phyloP scores from a whole-genome alignment of 1,284 basidiomycete species.

The Apiotrichum gracile region DNA sequence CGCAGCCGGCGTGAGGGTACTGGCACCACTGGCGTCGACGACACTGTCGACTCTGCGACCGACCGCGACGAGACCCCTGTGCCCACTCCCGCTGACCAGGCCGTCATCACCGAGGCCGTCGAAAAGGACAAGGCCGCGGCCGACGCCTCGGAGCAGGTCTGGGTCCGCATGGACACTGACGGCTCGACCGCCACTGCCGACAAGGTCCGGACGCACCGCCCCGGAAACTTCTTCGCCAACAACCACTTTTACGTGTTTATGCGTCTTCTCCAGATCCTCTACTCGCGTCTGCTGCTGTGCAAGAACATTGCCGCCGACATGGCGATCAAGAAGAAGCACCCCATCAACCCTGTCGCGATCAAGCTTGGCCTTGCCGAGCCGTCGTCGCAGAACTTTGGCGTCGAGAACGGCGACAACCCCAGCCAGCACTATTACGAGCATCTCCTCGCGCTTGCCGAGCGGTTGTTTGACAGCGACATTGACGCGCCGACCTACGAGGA shows the following conservation, averaged over 20 bases:
- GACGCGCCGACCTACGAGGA: slow-evolving; percentile 89
- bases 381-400: slow-evolving; percentile 47
- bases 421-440: slow-evolving; percentile 74
- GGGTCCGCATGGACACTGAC: slow-evolving; percentile 48
- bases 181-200: slow-evolving; percentile 3
- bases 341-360: slow-evolving; percentile 54
- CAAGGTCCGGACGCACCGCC: slow-evolving; percentile 27
- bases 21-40: slow-evolving; percentile 26
- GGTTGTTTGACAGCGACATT: slow-evolving; percentile 85
- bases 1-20: slow-evolving; percentile 53
- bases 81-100: slow-evolving; percentile 36
- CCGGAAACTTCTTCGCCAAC: slow-evolving; percentile 75
- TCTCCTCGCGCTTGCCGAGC: slow-evolving; percentile 84
- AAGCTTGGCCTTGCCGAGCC: slow-evolving; percentile 61
- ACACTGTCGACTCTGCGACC: slow-evolving; percentile 28
- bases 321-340: slow-evolving; percentile 40
- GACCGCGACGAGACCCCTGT: slow-evolving; percentile 35
- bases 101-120: slow-evolving; percentile 43
- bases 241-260: slow-evolving; percentile 87
- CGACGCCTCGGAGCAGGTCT: slow-evolving; percentile 46
- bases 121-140: slow-evolving; percentile 41
- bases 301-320: slow-evolving; percentile 61
- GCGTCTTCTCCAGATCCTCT: slow-evolving; percentile 77
- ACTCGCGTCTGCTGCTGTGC: slow-evolving; percentile 74
- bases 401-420: slow-evolving; percentile 50